phyloP scores from a whole-genome alignment of 257 asterid species.

The Penstemon barbatus region DNA sequence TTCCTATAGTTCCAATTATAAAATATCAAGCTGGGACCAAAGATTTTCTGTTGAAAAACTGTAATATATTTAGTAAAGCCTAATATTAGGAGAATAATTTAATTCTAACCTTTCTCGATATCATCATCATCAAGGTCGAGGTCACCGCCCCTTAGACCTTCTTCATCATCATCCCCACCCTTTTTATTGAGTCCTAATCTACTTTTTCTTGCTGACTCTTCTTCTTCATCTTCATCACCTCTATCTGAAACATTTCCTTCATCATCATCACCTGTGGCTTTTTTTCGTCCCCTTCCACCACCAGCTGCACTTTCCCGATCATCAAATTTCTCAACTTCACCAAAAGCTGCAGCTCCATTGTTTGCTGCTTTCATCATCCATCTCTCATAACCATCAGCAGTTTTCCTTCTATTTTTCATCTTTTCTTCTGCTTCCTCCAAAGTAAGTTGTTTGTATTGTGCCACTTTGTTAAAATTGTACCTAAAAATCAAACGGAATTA shows the following conservation, averaged over 20 bases:
- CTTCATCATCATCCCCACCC: conserved; percentile 87
- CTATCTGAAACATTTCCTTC: conserved; percentile 81
- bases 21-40: not conserved
- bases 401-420: conserved; percentile 93
- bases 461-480: conserved; percentile 96
- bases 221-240: conserved; percentile 98
- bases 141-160: conserved; percentile 98
- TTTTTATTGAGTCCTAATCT: conserved; percentile 68
- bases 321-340: conserved; percentile 82
- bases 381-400: conserved; percentile 97
- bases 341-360: conserved; percentile 94
- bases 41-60: not conserved
- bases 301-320: conserved; percentile 67
- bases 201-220: conserved; percentile 68
- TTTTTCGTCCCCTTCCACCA: conserved; percentile 80
- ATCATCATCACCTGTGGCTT: conserved; percentile 70
- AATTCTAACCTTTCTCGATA: conserved; percentile 77
- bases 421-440: conserved; percentile 99
- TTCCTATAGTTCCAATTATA: not conserved
- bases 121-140: conserved; percentile 94
- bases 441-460: conserved; percentile 96
- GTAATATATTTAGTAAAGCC: not conserved
- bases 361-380: conserved; percentile 99
- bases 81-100: conserved; percentile 8
- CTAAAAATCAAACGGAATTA: conserved; percentile 36